phyloP scores from a whole-genome alignment of 495 filamentous ascomycete genomes.

The Lasiosphaeriaceae sp. region DNA sequence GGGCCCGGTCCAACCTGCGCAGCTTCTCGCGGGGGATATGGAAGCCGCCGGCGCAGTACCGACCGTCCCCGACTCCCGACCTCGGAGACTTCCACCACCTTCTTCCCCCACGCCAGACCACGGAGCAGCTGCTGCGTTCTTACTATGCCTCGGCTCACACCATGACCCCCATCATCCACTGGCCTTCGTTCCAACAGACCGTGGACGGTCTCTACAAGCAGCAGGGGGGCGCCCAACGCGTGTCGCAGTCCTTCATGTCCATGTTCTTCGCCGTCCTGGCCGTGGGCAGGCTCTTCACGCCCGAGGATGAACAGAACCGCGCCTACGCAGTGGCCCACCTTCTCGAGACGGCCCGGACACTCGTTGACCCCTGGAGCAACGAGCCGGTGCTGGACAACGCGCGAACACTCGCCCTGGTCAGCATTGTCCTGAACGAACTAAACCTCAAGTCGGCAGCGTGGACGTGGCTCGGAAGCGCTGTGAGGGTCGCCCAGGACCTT shows the following conservation, averaged over 20 bases:
- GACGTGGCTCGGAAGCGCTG: constrained; percentile 83
- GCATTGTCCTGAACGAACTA: constrained; percentile 78
- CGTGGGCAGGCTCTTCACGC: constrained; percentile 73
- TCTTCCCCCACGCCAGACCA: constrained; percentile 65
- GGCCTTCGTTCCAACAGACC: constrained; percentile 74
- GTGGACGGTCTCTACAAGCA: constrained; percentile 74
- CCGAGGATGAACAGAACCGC: constrained; percentile 49
- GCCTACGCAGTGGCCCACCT: constrained; percentile 65
- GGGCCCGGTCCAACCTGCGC: constrained; percentile 68
- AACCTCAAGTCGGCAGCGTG: constrained; percentile 87
- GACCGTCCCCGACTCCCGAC: constrained; percentile 49
- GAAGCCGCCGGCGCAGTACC: constrained; percentile 73
- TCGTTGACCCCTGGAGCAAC: constrained; percentile 81
- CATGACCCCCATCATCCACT: constrained; percentile 81
- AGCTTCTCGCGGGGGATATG: constrained; percentile 74
- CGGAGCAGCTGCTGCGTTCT: constrained; percentile 70
- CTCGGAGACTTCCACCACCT: constrained; percentile 47
- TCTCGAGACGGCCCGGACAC: constrained; percentile 62
- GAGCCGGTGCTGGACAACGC: constrained; percentile 77
- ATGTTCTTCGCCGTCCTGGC: constrained; percentile 83
- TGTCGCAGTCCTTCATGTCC: constrained; percentile 72
- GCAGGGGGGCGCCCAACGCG: constrained; percentile 56
- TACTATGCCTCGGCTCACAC: constrained; percentile 77
- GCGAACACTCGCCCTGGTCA: constrained; percentile 65
- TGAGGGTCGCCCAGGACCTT: constrained; percentile 82